phyloP scores from a whole-genome alignment of 2,329 filamentous ascomycete species.

The Aciculosporium take region DNA sequence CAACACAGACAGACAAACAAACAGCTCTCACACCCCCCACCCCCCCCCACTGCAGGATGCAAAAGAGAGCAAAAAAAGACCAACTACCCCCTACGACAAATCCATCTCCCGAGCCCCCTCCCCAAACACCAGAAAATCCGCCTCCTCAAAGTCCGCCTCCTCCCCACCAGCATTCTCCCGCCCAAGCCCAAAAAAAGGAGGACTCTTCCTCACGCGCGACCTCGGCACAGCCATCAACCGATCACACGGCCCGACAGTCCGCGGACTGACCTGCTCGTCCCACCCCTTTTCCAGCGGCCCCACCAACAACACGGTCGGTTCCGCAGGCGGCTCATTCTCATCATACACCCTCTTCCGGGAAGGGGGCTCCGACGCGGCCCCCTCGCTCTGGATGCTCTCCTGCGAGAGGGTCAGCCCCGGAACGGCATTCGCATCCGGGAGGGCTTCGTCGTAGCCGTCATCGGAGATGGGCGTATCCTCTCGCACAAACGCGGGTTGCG shows the following conservation, averaged over 20 bases:
- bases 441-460: constrained; percentile 13
- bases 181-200: constrained; percentile 13
- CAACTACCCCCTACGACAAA: too few relatives aligned
- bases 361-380: constrained; percentile 13
- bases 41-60: too few relatives aligned
- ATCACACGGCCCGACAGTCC: constrained; percentile 22
- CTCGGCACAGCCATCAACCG: constrained; percentile 36
- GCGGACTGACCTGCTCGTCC: constrained; percentile 26
- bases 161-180: constrained; percentile 34
- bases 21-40: too few relatives aligned
- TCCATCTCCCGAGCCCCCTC: constrained; percentile 28
- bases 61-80: not conserved
- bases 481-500: constrained; percentile 34
- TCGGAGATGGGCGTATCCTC: constrained; percentile 8
- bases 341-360: constrained; percentile 35
- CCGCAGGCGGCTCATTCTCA: constrained; percentile 26
- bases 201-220: constrained; percentile 16
- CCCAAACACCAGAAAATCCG: constrained; percentile 43
- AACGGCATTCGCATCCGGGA: constrained; percentile 24
- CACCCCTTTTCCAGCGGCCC: constrained; percentile 11
- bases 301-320: not conserved
- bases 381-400: constrained; percentile 33
- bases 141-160: constrained; percentile 51
- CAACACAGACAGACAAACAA: too few relatives aligned
- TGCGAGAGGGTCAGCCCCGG: constrained; percentile 41